Conservation (phyloP, 768 basidiomycete genomes). For the Mycena haematopus region DNA sequence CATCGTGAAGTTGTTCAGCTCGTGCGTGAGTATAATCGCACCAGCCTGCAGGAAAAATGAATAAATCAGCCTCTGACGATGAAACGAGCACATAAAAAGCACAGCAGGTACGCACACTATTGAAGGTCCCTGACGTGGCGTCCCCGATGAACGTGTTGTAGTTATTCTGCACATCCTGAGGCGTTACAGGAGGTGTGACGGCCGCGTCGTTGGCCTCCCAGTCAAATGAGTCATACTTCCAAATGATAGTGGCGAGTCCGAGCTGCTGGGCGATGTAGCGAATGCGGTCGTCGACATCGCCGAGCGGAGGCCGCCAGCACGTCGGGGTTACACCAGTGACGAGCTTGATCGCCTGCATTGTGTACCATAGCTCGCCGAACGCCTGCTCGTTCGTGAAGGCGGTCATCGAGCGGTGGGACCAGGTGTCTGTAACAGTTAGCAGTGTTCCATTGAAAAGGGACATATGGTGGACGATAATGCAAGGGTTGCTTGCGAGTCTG, state of each 20-base stretch:
- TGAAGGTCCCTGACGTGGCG: slow-evolving; percentile 9
- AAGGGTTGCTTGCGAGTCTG: too few species aligned
- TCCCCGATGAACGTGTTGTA: slow-evolving; percentile 20
- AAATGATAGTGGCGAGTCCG: slow-evolving; percentile 62
- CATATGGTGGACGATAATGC: background rate
- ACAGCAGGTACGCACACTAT: slow-evolving; percentile 4
- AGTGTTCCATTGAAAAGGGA: background rate
- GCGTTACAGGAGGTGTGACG: slow-evolving; percentile 3
- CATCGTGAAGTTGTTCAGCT: slow-evolving; percentile 69
- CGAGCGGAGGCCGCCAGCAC: slow-evolving; percentile 58
- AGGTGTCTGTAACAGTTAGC: slow-evolving; percentile 46
- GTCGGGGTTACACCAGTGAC: slow-evolving; percentile 62
- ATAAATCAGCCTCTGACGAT: background rate
- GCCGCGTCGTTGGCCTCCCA: slow-evolving; percentile 56
- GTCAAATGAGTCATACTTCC: slow-evolving; percentile 75
- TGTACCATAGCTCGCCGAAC: slow-evolving; percentile 83
- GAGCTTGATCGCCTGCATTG: slow-evolving; percentile 62
- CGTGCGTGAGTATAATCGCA: slow-evolving; percentile 48
- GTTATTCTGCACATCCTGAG: slow-evolving; percentile 8
- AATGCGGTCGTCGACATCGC: slow-evolving; percentile 29
- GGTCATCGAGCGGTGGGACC: slow-evolving; percentile 67
- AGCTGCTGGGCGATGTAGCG: slow-evolving; percentile 27
- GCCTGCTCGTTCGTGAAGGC: slow-evolving; percentile 65
- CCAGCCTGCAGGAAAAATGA: slow-evolving; percentile 5
- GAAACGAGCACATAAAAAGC: background rate